phyloP scores from a whole-genome alignment of 2,329 filamentous ascomycete genomes.

The Fonsecaea multimorphosa region DNA sequence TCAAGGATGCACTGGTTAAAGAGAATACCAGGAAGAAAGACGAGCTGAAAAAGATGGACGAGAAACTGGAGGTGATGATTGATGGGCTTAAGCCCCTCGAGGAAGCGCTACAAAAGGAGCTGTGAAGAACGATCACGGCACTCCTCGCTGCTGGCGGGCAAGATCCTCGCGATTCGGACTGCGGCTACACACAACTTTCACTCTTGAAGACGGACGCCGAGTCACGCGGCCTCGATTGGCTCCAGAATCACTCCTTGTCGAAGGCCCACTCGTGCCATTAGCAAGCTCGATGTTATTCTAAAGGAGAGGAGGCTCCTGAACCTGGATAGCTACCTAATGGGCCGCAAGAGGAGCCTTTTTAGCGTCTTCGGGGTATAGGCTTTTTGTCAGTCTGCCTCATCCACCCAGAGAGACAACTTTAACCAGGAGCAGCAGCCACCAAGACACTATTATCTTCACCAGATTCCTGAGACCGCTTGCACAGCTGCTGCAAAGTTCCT shows the following conservation, averaged over 20 bases:
- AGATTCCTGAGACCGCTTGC: not conserved
- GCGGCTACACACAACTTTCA: not conserved
- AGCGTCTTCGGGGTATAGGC: not conserved
- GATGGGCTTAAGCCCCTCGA: slow-evolving; percentile 57
- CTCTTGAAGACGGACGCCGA: not conserved
- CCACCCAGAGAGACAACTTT: not conserved
- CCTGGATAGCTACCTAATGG: not conserved
- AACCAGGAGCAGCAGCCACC: not conserved
- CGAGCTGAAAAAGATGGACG: slow-evolving; percentile 86
- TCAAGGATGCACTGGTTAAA: slow-evolving; percentile 71
- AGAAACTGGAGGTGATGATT: slow-evolving; percentile 91
- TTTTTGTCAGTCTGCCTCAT: not conserved
- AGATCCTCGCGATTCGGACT: not conserved
- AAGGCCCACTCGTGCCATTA: not conserved
- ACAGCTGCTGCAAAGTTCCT: not conserved
- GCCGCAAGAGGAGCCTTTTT: not conserved
- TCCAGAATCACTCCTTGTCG: not conserved
- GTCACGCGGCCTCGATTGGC: not conserved
- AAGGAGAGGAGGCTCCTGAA: too few relatives aligned
- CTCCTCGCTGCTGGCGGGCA: not conserved
- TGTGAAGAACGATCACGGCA: slow-evolving; percentile 20
- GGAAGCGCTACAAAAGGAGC: slow-evolving; percentile 37
- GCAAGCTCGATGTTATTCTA: not conserved
- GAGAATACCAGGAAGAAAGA: slow-evolving; percentile 94
- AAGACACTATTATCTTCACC: not conserved